These are phyloP conservation scores for Coprinopsis strossmayeri DNA, from an alignment of 768 basidiomycete species.

Conservation along the genomic window DNA sequence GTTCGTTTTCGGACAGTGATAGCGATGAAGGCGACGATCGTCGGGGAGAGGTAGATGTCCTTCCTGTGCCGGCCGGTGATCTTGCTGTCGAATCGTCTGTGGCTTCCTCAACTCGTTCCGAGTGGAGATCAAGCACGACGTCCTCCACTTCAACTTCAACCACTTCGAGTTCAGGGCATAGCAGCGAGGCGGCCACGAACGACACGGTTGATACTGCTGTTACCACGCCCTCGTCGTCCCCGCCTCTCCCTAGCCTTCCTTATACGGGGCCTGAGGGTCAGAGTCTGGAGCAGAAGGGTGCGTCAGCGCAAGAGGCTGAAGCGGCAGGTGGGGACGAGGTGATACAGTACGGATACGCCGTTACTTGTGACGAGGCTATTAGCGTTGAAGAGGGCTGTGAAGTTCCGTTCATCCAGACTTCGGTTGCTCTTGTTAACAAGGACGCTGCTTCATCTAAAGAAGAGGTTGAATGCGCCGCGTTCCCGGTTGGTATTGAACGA, in stretches of 20 bases:
- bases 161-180: background rate
- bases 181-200: background rate
- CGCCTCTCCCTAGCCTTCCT: background rate
- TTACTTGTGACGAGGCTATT: constrained; percentile 1
- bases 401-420: background rate
- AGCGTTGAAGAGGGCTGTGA: background rate
- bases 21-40: background rate
- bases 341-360: constrained; percentile 1
- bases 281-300: background rate
- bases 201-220: background rate
- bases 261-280: background rate
- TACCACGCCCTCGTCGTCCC: background rate
- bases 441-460: no score
- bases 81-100: background rate
- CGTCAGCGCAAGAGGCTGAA: background rate
- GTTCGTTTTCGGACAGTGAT: constrained; percentile 3
- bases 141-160: background rate
- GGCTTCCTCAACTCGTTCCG: background rate
- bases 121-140: background rate
- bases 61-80: no score
- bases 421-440: background rate
- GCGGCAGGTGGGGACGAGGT: background rate
- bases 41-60: background rate
- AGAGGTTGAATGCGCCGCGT: no score
- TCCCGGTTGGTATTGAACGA: no score